These are phyloP conservation scores for Tolypocladium sp. DNA, from an alignment of 2,329 filamentous ascomycete species.

Conservation along the genomic window DNA sequence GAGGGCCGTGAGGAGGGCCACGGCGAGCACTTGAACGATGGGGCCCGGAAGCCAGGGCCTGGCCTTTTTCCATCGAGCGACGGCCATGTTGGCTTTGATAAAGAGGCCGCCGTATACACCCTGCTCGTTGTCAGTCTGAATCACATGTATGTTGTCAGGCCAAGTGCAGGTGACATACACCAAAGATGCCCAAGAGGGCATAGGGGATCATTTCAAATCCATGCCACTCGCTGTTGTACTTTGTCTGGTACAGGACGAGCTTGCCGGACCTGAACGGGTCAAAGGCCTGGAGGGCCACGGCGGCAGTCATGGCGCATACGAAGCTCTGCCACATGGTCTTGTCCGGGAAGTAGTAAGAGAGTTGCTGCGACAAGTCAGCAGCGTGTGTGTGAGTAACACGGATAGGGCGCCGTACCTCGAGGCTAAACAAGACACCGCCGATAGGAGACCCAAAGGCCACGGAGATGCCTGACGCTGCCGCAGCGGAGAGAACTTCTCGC, in stretches of 20 bases:
- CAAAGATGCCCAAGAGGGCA: constrained; percentile 73
- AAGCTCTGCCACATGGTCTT: constrained; percentile 99
- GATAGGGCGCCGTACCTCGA: constrained; percentile 51
- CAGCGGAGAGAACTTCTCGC: constrained; percentile 84
- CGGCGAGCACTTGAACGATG: constrained; percentile 67
- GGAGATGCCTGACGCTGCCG: constrained; percentile 84
- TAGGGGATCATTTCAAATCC: constrained; percentile 90
- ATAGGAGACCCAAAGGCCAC: constrained; percentile 93
- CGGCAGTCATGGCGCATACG: constrained; percentile 97
- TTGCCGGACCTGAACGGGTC: constrained; percentile 95
- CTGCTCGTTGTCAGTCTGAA: constrained; percentile 19
- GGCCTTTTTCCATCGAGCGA: constrained; percentile 72
- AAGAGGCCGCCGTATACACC: constrained; percentile 94
- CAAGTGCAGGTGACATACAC: constrained; percentile 32
- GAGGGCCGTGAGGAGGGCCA: constrained; percentile 73
- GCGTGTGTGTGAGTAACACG: too few species aligned
- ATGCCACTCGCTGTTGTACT: constrained; percentile 86
- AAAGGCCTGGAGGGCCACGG: constrained; percentile 82
- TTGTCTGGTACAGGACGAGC: constrained; percentile 91
- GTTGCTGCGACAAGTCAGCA: constrained; percentile 44
- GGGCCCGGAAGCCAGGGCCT: constrained; percentile 59
- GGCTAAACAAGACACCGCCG: constrained; percentile 86
- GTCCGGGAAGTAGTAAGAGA: constrained; percentile 96
- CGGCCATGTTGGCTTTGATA: constrained; percentile 85
- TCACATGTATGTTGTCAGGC: too few species aligned